Conservation (phyloP, 768 basidiomycete species). For the Terana coerulea region DNA sequence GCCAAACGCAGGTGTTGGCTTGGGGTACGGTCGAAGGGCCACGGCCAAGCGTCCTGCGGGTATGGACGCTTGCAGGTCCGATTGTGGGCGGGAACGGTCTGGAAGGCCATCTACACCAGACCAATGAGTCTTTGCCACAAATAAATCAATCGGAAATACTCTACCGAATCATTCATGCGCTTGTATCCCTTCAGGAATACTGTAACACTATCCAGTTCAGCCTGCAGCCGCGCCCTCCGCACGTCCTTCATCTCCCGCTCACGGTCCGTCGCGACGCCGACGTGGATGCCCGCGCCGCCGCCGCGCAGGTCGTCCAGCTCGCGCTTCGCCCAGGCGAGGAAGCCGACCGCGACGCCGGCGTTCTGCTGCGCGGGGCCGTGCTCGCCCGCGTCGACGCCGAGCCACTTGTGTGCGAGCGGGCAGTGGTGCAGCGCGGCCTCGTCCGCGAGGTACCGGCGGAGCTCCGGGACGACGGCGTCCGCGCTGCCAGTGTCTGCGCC, state of each 20-base stretch:
- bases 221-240: conserved; percentile 51
- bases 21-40: conserved; percentile 54
- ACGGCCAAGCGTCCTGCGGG: conserved; percentile 81
- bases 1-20: conserved; percentile 71
- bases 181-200: conserved; percentile 80
- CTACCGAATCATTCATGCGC: conserved; percentile 85
- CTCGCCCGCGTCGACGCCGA: conserved; percentile 96
- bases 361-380: conserved; percentile 52
- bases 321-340: conserved; percentile 67
- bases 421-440: conserved; percentile 63
- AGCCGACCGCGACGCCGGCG: conserved; percentile 83
- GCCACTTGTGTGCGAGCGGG: conserved; percentile 86
- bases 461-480: conserved; percentile 58
- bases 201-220: conserved; percentile 63
- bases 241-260: conserved; percentile 50
- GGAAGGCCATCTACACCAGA: conserved; percentile 73
- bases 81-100: conserved; percentile 71
- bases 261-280: conserved; percentile 43
- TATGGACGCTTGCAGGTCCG: conserved; percentile 73
- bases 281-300: conserved; percentile 33
- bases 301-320: conserved; percentile 69
- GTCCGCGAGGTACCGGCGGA: conserved; percentile 72
- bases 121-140: neutral
- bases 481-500: neutral
- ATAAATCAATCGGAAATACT: conserved; percentile 27